phyloP scores from a whole-genome alignment of 768 basidiomycete genomes.

The Trichaptum fuscoviolaceum region DNA sequence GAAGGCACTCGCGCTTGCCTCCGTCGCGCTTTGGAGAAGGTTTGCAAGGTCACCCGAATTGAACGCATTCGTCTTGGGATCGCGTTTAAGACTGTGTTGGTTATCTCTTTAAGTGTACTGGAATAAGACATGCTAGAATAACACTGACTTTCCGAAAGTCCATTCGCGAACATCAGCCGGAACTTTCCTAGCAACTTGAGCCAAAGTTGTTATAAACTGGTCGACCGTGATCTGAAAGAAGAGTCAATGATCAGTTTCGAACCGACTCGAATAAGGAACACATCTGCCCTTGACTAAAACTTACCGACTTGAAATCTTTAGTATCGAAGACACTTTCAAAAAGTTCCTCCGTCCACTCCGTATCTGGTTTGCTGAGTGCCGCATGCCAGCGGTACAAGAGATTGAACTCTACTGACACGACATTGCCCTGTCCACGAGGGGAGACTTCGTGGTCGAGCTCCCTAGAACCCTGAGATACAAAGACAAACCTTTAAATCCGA shows the following conservation, averaged over 20 bases:
- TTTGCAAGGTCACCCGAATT: slow-evolving; percentile 56
- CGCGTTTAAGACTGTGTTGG: slow-evolving; percentile 42
- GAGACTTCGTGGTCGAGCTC: slow-evolving; percentile 45
- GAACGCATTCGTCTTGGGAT: slow-evolving; percentile 45
- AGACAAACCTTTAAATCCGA: no score
- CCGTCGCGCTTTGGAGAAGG: slow-evolving; percentile 59
- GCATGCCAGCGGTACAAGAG: slow-evolving; percentile 59
- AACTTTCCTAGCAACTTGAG: slow-evolving; percentile 31
- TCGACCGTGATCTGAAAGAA: slow-evolving; percentile 12
- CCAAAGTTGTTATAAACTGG: slow-evolving; percentile 7
- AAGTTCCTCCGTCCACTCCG: slow-evolving; percentile 44
- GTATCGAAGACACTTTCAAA: slow-evolving; percentile 41
- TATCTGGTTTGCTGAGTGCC: slow-evolving; percentile 49
- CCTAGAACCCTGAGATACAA: slow-evolving; percentile 26
- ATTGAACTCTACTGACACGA: slow-evolving; percentile 73
- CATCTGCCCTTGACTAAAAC: slow-evolving; percentile 5
- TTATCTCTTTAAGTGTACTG: slow-evolving; percentile 2
- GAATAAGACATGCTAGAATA: neutral
- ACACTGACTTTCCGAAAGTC: slow-evolving; percentile 47
- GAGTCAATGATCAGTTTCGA: neutral
- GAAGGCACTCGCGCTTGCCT: slow-evolving; percentile 54
- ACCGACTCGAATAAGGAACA: neutral
- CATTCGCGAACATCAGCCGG: slow-evolving; percentile 33
- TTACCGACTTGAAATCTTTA: slow-evolving; percentile 36
- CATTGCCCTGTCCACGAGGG: slow-evolving; percentile 69